Conservation (phyloP, 2,329 filamentous ascomycete genomes). For the Stemphylium beticola region DNA sequence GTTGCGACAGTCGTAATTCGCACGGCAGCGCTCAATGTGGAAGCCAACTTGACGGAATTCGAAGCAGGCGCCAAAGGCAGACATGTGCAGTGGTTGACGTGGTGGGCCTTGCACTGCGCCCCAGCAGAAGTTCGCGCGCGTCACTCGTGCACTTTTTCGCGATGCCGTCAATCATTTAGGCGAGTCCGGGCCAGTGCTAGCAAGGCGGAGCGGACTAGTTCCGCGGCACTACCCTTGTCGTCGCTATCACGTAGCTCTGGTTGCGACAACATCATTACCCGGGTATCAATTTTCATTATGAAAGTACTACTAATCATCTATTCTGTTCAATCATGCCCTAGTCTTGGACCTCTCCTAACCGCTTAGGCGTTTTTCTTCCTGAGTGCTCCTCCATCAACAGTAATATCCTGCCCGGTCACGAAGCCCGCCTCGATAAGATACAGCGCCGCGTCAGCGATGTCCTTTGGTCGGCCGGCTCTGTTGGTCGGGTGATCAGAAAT, state of each 20-base stretch:
- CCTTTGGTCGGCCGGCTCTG: slow-evolving; percentile 54
- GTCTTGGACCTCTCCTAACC: not conserved
- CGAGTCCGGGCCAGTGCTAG: slow-evolving; percentile 8
- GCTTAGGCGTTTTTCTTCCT: slow-evolving; percentile 39
- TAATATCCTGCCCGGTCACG: slow-evolving; percentile 48
- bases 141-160: slow-evolving; percentile 5
- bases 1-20: slow-evolving; percentile 38
- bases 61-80: slow-evolving; percentile 2
- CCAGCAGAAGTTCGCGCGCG: slow-evolving; percentile 5
- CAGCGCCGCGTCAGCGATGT: slow-evolving; percentile 54
- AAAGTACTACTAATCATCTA: not conserved
- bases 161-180: slow-evolving; percentile 13
- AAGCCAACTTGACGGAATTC: slow-evolving; percentile 39
- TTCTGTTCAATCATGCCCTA: not conserved
- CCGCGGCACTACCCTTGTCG: not conserved
- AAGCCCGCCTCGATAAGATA: slow-evolving; percentile 51
- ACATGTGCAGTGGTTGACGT: slow-evolving; percentile 11
- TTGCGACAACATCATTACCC: not conserved
- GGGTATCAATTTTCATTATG: slow-evolving; percentile 4
- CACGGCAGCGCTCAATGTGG: slow-evolving; percentile 25
- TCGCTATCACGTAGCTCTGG: not conserved
- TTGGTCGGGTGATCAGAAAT: slow-evolving; percentile 53
- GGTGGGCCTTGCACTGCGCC: not conserved
- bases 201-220: slow-evolving; percentile 3
- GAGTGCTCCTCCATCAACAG: slow-evolving; percentile 47